Percentiles rank a stretch among this genome's conserved stretches.
Conservation (phyloP, 306 rosid genomes). For the Glycyrrhiza uralensis region DNA sequence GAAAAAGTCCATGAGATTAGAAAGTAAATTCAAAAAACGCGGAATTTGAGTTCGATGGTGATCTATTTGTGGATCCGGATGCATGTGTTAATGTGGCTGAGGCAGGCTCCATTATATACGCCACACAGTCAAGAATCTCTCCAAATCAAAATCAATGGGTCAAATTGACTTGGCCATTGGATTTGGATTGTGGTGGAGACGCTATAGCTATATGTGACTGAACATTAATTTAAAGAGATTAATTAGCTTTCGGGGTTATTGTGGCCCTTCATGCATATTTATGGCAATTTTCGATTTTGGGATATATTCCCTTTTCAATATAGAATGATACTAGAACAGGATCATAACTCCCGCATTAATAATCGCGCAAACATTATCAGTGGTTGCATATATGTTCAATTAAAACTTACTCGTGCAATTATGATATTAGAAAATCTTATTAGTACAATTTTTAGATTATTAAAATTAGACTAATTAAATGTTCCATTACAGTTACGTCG, state of each 20-base stretch:
- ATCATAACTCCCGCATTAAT: neutral
- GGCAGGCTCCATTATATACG: neutral
- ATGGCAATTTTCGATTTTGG: neutral
- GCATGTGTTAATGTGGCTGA: neutral
- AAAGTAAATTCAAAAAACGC: constrained; percentile 20
- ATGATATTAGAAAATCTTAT: too few species aligned
- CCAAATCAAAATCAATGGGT: neutral
- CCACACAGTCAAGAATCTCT: neutral
- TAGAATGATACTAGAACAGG: neutral
- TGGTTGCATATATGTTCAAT: neutral
- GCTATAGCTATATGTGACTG: neutral
- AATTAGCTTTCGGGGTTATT: neutral
- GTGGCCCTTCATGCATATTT: constrained; percentile 17
- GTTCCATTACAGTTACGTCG: too few species aligned
- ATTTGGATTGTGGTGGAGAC: neutral
- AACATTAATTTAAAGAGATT: neutral
- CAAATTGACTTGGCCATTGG: constrained; percentile 18
- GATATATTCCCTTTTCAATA: neutral
- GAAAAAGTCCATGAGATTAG: neutral
- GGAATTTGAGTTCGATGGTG: neutral
- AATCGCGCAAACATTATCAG: neutral
- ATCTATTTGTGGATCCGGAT: constrained; percentile 23
- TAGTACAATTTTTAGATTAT: too few species aligned
- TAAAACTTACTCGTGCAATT: neutral
- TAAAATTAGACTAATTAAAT: too few species aligned